Evolutionary conservation across 2,329 filamentous ascomycete species (phyloP), one percentile per base, ranked within the genome.

Genomic region (Juglanconis oblonga): DNA sequence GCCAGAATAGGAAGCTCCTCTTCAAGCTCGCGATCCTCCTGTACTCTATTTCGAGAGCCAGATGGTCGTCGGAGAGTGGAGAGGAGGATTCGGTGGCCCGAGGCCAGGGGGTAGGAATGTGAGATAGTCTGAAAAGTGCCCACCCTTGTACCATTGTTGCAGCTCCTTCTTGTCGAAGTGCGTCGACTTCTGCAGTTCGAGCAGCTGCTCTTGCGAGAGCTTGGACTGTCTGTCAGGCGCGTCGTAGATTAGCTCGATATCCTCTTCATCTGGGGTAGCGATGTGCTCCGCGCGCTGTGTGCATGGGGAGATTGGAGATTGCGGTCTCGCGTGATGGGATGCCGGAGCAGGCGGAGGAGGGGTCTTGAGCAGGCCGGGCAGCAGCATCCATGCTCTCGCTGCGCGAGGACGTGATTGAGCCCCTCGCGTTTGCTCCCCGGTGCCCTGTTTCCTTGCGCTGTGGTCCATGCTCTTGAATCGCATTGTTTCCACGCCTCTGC

Each of bases 81-180:
- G 24, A 24, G 24, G 24, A 24, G 24, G 24, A 0, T 24, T 24
- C 24, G 24, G 24, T 24, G 24, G 24, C 24, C 24, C 24, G 2
- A 24, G 24, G 24, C 24, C 24, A 24, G 24, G 24, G 24, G 24
- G 24, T 24, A 24, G 24, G 24, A 24, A 24, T 24, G 24, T 24
- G 24, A 24, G 24, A 24, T 24, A 24, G 24, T 24, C 24, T 24
- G 24, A 2, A 24, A 24, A 24, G 5, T 44, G 59, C 86, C 65
- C 77, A 97, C 95, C 95, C 84, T 98, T 98, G 79, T 99, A 98
- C 95, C 95, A 99, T 87, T 98, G 94, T 76, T 99, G 95, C 73
- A 99, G 78, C 78, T 99, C 95, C 82, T 98, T 98, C 88, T 97
- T 97, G 78, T 99, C 95, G 73, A 99, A 99, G 77, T 98, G 92